Conservation (phyloP, 179 eudicot species). For the Patellifolia procumbens region DNA sequence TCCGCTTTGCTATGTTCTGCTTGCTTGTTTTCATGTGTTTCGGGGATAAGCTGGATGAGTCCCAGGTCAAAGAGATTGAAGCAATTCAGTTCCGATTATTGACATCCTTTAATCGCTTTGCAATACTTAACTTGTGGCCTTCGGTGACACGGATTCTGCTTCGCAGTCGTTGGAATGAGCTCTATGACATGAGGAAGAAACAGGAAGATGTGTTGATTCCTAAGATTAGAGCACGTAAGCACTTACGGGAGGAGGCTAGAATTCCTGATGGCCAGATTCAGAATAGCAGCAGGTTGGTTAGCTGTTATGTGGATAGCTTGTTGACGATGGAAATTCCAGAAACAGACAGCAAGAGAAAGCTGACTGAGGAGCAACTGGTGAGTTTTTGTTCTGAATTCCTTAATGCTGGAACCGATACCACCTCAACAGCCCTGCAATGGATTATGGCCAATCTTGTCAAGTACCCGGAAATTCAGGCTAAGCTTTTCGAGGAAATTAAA, state of each 20-base stretch:
- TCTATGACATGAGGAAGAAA: conserved; percentile 21
- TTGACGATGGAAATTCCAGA: background rate
- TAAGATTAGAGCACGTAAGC: conserved; percentile 18
- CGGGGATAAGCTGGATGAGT: conserved; percentile 24
- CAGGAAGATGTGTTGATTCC: conserved; percentile 20
- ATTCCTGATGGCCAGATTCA: background rate
- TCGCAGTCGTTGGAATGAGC: conserved; percentile 33
- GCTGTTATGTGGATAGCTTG: conserved; percentile 23
- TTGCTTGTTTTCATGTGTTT: conserved; percentile 34
- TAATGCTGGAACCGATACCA: conserved; percentile 31
- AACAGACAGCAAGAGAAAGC: conserved; percentile 8
- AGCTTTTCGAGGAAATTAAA: conserved; percentile 24
- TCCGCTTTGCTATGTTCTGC: conserved; percentile 29
- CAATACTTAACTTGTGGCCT: conserved; percentile 27
- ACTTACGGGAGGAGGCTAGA: background rate
- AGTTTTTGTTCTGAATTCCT: conserved; percentile 19
- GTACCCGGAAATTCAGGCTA: conserved; percentile 27
- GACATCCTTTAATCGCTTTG: conserved; percentile 18
- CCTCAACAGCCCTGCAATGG: conserved; percentile 30
- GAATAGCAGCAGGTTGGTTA: background rate
- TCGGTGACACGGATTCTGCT: conserved; percentile 19
- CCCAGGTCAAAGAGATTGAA: conserved; percentile 26
- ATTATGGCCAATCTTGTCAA: conserved; percentile 33
- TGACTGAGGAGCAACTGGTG: conserved; percentile 19
- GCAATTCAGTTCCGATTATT: conserved; percentile 6